Evolutionary conservation across 495 filamentous ascomycete species (phyloP), one percentile per base, ranked within the genome.

Genomic region (Penicillium chermesinum): DNA sequence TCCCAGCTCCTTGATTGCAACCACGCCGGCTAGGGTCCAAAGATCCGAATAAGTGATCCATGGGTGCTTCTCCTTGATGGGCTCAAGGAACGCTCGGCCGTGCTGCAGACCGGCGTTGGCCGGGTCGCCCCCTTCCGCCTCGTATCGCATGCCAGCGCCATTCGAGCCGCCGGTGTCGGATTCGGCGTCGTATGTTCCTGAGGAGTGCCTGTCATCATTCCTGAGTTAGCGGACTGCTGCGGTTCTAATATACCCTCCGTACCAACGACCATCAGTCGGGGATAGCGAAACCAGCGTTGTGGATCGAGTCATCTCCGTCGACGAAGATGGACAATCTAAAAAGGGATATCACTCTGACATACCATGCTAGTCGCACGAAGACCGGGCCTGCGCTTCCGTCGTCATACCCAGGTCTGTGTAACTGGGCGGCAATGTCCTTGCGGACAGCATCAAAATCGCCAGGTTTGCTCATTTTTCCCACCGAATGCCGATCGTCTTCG

Each of bases 31-130:
- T 15, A 83, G 57, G 16, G 81, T 82, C 80, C 80, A 83, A 5
- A 83, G 69, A 52, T 83, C 79, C 1, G 77, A 71, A 62, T 83
- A 84, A 20, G 79, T 83, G 59, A 83, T 77, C 81, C 80, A 83
- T 4, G 75, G 72, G 58, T 83, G 74, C 25, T 61, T 65, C 25
- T 63, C 54, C 52, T 83, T 84, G 19, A 82, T 60, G 2, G 79
- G 76, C 49, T 83, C 78, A 30, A 84, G 73, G 63, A 84, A 82
- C 5, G 75, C 76, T 10, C 79, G 79, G 17, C 79, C 79, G 59
- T 82, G 74, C 50, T 83, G 77, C 10, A 84, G 72, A 30, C 80
- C 81, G 2, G 80, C 79, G 63, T 83, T 83, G 32, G 80, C 74
- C 1, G 81, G 80, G 54, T 84, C 80, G 47, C 79, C 80, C 43